These are phyloP conservation scores for Marasmius oreades DNA, from an alignment of 1,284 basidiomycete species.

Conservation along the genomic window DNA sequence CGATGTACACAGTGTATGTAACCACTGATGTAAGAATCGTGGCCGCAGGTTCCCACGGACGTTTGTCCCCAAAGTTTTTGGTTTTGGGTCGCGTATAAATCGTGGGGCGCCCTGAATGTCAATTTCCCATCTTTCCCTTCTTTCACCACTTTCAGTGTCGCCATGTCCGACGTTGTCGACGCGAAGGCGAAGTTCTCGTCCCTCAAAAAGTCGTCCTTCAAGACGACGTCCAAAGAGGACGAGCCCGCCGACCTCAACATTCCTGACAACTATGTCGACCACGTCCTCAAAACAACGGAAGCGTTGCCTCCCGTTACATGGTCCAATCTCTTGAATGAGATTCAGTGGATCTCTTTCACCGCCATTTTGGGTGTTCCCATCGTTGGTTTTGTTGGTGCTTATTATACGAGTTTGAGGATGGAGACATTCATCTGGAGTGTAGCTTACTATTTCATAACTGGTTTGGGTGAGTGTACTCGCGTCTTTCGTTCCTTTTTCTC, in stretches of 20 bases:
- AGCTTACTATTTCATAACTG: slow-evolving; percentile 84
- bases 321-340: slow-evolving; percentile 64
- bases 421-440: slow-evolving; percentile 72
- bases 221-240: slow-evolving; percentile 20
- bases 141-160: too few relatives aligned
- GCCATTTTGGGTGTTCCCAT: slow-evolving; percentile 74
- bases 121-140: too few relatives aligned
- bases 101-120: too few relatives aligned
- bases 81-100: too few relatives aligned
- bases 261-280: slow-evolving; percentile 87
- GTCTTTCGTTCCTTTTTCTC: slow-evolving; percentile 7
- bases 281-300: slow-evolving; percentile 77
- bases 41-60: too few relatives aligned
- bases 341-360: slow-evolving; percentile 65
- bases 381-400: slow-evolving; percentile 67
- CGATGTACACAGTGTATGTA: too few relatives aligned
- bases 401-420: slow-evolving; percentile 55
- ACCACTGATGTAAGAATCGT: too few relatives aligned
- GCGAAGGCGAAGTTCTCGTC: too few relatives aligned
- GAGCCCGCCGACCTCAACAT: slow-evolving; percentile 64
- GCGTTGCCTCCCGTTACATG: slow-evolving; percentile 74
- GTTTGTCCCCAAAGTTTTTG: too few relatives aligned
- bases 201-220: neutral
- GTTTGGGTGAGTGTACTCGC: slow-evolving; percentile 52
- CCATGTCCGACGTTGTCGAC: too few relatives aligned